Conservation (phyloP, 2,329 filamentous ascomycete species). For the Plectosphaerella plurivora region DNA sequence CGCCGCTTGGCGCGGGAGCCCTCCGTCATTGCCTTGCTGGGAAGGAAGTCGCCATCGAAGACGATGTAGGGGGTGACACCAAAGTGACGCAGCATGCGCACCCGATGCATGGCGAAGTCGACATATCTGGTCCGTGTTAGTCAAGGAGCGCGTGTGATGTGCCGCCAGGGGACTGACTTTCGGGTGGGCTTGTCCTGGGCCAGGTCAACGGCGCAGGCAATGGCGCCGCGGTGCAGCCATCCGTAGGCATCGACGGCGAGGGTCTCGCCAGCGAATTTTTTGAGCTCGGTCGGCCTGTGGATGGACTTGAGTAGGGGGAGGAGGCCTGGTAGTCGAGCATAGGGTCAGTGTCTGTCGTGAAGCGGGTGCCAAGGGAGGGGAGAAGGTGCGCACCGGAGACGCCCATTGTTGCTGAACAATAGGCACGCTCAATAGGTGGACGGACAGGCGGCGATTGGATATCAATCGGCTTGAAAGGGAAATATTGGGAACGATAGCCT, state of each 20-base stretch:
- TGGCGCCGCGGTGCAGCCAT: conserved; percentile 92
- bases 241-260: conserved; percentile 96
- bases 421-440: background rate
- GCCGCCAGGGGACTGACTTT: conserved; percentile 54
- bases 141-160: background rate
- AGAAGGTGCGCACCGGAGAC: conserved; percentile 9
- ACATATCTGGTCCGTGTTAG: conserved; percentile 60
- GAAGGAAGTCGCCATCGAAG: conserved; percentile 92
- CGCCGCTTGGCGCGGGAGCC: conserved; percentile 69
- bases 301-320: conserved; percentile 94
- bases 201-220: conserved; percentile 85
- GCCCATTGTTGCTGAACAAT: conserved; percentile 10
- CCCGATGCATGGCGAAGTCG: conserved; percentile 83
- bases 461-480: background rate
- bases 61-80: conserved; percentile 92
- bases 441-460: background rate
- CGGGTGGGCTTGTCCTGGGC: conserved; percentile 83
- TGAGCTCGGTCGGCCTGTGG: conserved; percentile 80
- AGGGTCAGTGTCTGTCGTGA: background rate
- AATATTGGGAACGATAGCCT: background rate
- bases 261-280: conserved; percentile 81
- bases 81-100: conserved; percentile 91
- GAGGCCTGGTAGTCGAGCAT: conserved; percentile 55
- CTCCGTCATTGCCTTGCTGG: conserved; percentile 89
- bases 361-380: background rate